Conservation (phyloP, 768 basidiomycete genomes). For the Trametes cinnabarina region DNA sequence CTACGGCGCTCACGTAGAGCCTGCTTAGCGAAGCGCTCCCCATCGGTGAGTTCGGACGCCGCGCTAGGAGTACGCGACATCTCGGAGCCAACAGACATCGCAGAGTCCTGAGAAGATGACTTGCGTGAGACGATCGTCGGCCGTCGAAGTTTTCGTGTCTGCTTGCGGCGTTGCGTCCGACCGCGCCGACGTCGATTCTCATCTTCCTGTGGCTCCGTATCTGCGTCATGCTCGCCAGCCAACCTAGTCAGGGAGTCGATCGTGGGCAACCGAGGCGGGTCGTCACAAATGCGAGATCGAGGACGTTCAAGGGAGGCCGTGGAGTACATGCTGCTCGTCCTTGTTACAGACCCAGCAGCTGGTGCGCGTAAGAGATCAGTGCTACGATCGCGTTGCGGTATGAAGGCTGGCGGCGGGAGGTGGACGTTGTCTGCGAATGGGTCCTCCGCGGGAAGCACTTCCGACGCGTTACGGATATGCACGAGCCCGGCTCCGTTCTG, state of each 20-base stretch:
- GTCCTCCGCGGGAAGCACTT: background rate
- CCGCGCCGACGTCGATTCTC: background rate
- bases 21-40: constrained; percentile 25
- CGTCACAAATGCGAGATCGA: background rate
- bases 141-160: background rate
- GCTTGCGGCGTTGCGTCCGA: background rate
- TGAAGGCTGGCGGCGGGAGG: constrained; percentile 2
- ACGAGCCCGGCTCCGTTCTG: background rate
- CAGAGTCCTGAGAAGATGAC: constrained; percentile 18
- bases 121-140: constrained; percentile 11
- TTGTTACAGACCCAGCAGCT: background rate
- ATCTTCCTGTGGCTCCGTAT: background rate
- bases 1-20: constrained; percentile 22
- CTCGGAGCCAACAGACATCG: constrained; percentile 22
- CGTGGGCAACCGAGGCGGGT: constrained; percentile 16
- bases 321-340: constrained; percentile 21
- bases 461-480: background rate
- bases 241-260: background rate
- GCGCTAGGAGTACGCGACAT: constrained; percentile 26
- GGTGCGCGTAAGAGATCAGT: background rate
- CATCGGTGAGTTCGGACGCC: constrained; percentile 25
- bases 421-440: constrained; percentile 8
- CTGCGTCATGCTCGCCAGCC: background rate
- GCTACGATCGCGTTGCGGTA: background rate
- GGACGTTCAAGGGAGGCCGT: background rate